Base-by-base conservation (phyloP, 2,329 filamentous ascomycete genomes). In the Onygenales sp. region DNA sequence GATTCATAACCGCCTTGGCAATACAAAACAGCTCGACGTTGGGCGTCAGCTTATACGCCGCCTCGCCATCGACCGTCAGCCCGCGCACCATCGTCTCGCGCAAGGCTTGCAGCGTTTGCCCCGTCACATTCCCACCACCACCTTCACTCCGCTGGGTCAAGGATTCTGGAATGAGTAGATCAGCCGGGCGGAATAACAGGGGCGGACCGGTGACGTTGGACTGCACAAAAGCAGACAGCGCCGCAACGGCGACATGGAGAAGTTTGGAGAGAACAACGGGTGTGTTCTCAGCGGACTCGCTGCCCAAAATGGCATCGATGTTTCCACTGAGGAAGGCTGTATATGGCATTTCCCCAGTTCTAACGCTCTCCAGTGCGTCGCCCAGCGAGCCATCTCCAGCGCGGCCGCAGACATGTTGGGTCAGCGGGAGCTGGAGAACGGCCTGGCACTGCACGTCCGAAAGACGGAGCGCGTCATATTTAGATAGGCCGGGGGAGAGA, bases 191-290 rank as follows among this genome's bases (percentile, higher is more conserved):
- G 63, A 83, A 85, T 0, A 75, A 72, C n/a, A 95, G 74, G 0
- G 89, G 85, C 1, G 91, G 91, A 0, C 91, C 91, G 3, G 91
- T 95, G 52, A 94, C 87, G 65, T 89, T 95, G 1, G 83, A 83
- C 67, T 96, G 91, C 13, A 95, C 70, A 66, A 95, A 96, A 9
- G 85, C 81, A 63, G 89, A 80, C 9, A 95, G 76, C 1, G 85
- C 81, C 1, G 86, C 83, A 47, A 88, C 72, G 8, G 83, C 87
- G 36, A 86, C 73, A 44, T 81, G 72, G 52, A 82, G 58, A 7
- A 76, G 56, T 48, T 70, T 68, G 5, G 72, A 72, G 50, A 68
- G 63, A 52, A 42, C 33, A 39, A 8, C 5, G 9, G 43, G 14
- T 13, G 50, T 33, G 39, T n/a, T 17, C 9, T 27, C 17, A 39